Base-by-base conservation (phyloP, 805 yeast genomes). In the Saccharomycopsis sp. region DNA sequence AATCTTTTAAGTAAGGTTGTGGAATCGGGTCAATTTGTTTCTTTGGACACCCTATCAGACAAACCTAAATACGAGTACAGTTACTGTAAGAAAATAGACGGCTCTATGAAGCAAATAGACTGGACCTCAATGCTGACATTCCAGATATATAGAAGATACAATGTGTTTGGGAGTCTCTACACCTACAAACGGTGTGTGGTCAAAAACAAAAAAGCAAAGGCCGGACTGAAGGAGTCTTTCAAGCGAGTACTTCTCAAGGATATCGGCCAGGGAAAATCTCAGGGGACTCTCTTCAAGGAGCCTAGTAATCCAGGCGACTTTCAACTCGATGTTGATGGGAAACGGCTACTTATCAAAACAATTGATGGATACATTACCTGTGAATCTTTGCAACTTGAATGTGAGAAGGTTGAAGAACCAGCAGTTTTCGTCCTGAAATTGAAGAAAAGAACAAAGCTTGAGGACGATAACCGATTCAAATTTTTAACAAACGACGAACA, bases 121-220 rank as follows among this genome's bases (percentile, higher is more conserved):
- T 87, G 92, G 90, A 29, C 59, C 0, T 53, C 52, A 1, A 67
- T 69, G 46, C 60, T 75, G 2, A 64, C 82, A 0, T 57, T 66
- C 0, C 68, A 72, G 4, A 71, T 86, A 0, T 57, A 73, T 5
- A 72, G 82, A 40, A 67, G 75, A 47, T 65, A 67, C 44, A 78
- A 78, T 57, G 82, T 85, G 0, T 65, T 87, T 52, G 92, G 91
- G 0, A 76, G 82, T 0, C 62, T 86, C 14, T 75, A 72, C 64
- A 66, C 66, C 37, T 61, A 63, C 3, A 65, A 70, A 2, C 51
- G 67, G 20, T 73, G 68, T 12, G 59, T 60, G 50, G 76, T 74
- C 15, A 44, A 29, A 20, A 37, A 50, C 50, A 50, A 62, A 5
- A 50, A 20, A 5, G 29, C 21, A 12, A 12, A 44, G 5, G 12